Percentiles rank a stretch among this genome's conserved stretches.
Evolutionary conservation across 2,329 filamentous ascomycete species (phyloP).

Genomic region (Aspergillus ruber): DNA sequence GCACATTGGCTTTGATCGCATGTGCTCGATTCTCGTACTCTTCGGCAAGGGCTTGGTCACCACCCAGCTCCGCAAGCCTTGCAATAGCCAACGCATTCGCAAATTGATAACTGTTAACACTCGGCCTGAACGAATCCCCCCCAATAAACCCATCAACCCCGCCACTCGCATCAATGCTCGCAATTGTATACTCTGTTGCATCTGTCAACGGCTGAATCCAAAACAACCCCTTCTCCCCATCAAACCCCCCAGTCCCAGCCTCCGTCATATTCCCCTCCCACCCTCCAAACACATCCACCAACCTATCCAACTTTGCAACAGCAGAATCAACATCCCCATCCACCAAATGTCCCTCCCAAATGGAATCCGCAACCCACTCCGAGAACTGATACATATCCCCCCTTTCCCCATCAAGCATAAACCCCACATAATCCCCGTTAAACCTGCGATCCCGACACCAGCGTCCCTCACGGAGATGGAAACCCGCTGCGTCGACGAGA

Average conservation of each 20-base stretch:
- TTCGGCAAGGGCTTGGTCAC: conserved; percentile 12
- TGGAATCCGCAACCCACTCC: conserved; percentile 36
- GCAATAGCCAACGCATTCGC: conserved; percentile 40
- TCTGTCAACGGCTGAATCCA: conserved; percentile 40
- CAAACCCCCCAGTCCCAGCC: conserved; percentile 34
- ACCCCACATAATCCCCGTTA: conserved; percentile 39
- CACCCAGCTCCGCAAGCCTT: conserved; percentile 29
- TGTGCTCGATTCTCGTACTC: conserved; percentile 24
- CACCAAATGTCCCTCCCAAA: conserved; percentile 37
- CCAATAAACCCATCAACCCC: conserved; percentile 35
- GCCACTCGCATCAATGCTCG: conserved; percentile 36
- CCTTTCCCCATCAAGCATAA: conserved; percentile 32
- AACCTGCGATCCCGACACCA: conserved; percentile 41
- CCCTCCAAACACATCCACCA: conserved; percentile 11
- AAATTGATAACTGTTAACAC: conserved; percentile 42
- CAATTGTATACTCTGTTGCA: conserved; percentile 43
- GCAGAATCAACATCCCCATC: conserved; percentile 33
- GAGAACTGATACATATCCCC: conserved; percentile 40
- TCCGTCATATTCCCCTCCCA: conserved; percentile 20
- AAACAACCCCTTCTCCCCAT: conserved; percentile 36
- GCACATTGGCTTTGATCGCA: conserved; percentile 32
- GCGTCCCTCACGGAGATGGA: conserved; percentile 40
- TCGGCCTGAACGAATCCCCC: conserved; percentile 38
- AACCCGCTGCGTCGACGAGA: conserved; percentile 41
- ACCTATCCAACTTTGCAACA: conserved; percentile 22